A percentile compares a stretch with the other conserved stretches of the same genome.
Evolutionary conservation across 2,329 filamentous ascomycete genomes (phyloP).

Genomic region (Drechslerella coelobrocha): DNA sequence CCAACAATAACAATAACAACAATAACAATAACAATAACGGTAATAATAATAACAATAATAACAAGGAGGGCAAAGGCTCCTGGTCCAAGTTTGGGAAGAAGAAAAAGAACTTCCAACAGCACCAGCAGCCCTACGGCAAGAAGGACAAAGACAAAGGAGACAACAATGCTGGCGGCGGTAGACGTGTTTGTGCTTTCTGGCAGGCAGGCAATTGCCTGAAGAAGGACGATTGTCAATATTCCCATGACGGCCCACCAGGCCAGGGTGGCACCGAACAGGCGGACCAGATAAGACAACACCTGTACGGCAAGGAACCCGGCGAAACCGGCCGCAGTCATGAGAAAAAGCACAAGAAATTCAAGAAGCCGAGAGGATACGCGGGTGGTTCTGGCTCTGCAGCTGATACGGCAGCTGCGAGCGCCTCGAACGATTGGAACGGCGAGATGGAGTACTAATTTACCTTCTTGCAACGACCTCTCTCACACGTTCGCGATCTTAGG

Average conservation of each 20-base stretch:
- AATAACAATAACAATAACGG: slow-evolving; percentile 2
- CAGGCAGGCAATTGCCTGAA: slow-evolving; percentile 45
- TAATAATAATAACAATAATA: background rate
- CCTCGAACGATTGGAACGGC: slow-evolving; percentile 48
- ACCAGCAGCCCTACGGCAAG: slow-evolving; percentile 42
- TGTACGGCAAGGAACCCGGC: slow-evolving; percentile 40
- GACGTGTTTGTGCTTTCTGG: slow-evolving; percentile 48
- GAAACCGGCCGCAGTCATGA: slow-evolving; percentile 22
- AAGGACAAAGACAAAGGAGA: slow-evolving; percentile 29
- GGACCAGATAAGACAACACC: slow-evolving; percentile 45
- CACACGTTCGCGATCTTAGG: background rate
- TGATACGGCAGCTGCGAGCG: slow-evolving; percentile 49
- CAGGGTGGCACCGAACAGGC: slow-evolving; percentile 46
- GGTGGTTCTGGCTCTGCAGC: slow-evolving; percentile 45
- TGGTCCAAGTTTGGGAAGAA: slow-evolving; percentile 50
- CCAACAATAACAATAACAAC: slow-evolving; percentile 9
- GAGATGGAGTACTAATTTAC: slow-evolving; percentile 46
- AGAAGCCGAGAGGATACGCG: slow-evolving; percentile 29
- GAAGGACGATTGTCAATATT: slow-evolving; percentile 49
- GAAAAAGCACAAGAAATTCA: slow-evolving; percentile 48
- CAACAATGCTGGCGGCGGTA: slow-evolving; percentile 15
- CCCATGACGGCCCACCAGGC: slow-evolving; percentile 44
- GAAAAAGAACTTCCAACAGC: slow-evolving; percentile 41
- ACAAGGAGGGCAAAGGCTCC: slow-evolving; percentile 43
- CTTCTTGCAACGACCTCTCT: background rate